Percentiles rank a stretch among this genome's conserved stretches.
phyloP scores from a whole-genome alignment of 371 early-diverging fungal genomes.

The Apophysomyces elegans region DNA sequence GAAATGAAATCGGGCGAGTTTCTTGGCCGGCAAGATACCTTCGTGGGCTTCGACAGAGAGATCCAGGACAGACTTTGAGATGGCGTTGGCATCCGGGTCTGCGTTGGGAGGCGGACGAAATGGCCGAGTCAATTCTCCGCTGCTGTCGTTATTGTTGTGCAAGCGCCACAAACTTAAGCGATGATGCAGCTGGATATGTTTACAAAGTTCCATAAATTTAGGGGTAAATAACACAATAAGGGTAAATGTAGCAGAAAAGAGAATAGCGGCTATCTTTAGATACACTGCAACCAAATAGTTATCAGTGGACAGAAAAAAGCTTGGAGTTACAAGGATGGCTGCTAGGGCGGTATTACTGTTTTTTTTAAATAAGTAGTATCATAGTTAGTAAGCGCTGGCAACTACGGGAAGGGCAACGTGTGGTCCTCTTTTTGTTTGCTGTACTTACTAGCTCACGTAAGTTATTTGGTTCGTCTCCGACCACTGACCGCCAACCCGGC shows the following conservation, averaged over 20 bases:
- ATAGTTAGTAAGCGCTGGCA: not conserved
- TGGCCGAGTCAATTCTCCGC: constrained; percentile 22
- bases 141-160: constrained; percentile 19
- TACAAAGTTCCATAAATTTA: constrained; percentile 29
- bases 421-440: not conserved
- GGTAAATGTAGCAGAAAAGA: constrained; percentile 42
- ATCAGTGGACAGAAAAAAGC: constrained; percentile 35
- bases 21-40: constrained; percentile 48
- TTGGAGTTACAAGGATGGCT: constrained; percentile 31
- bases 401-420: no score
- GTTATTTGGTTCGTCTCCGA: constrained; percentile 50
- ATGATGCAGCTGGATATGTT: constrained; percentile 24
- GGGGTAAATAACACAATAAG: constrained; percentile 39
- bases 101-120: constrained; percentile 15
- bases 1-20: constrained; percentile 33
- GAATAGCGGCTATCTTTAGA: constrained; percentile 32
- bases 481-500: constrained; percentile 42
- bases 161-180: constrained; percentile 3
- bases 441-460: constrained; percentile 53
- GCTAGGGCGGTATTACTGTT: constrained; percentile 39
- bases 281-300: constrained; percentile 28
- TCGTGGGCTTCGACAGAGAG: constrained; percentile 41
- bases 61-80: constrained; percentile 30
- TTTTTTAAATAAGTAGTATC: not conserved
- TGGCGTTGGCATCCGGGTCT: constrained; percentile 20